Percentiles rank a stretch among this genome's conserved stretches.
Conservation (phyloP, 2,329 filamentous ascomycete genomes). For the Fusarium devonianum region DNA sequence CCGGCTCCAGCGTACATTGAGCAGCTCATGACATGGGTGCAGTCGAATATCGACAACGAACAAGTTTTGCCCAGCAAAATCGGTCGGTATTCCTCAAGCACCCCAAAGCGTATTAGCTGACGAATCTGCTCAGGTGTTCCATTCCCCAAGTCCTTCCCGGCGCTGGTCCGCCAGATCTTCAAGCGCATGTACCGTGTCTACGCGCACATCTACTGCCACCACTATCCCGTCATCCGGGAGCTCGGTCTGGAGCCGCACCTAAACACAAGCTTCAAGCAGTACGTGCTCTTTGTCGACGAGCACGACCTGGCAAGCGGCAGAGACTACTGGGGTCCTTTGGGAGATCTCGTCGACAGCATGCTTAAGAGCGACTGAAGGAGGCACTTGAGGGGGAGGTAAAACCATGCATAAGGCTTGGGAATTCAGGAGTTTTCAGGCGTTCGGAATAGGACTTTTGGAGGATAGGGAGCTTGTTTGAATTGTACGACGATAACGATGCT, state of each 20-base stretch:
- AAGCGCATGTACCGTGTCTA: conserved; percentile 99
- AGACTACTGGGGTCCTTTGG: conserved; percentile 96
- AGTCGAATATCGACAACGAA: conserved; percentile 94
- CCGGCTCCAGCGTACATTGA: conserved; percentile 96
- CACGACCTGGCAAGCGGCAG: conserved; percentile 90
- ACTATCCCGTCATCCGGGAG: conserved; percentile 96
- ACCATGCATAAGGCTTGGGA: conserved; percentile 10
- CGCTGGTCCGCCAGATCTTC: conserved; percentile 93
- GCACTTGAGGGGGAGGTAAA: conserved; percentile 16
- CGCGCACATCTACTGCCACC: conserved; percentile 99
- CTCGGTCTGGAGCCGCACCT: conserved; percentile 95
- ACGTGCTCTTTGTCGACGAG: conserved; percentile 98
- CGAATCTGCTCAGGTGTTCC: conserved; percentile 70
- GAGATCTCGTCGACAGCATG: conserved; percentile 98
- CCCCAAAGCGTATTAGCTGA: conserved; percentile 9
- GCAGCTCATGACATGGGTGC: conserved; percentile 96
- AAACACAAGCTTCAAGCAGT: conserved; percentile 99
- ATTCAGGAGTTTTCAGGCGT: conserved; percentile 34
- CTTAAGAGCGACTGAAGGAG: conserved; percentile 79
- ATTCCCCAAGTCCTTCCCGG: conserved; percentile 91
- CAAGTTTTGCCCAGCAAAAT: conserved; percentile 93
- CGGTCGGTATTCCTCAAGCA: conserved; percentile 60
- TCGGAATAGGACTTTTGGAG: conserved; percentile 15
- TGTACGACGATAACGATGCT: conserved; percentile 34
- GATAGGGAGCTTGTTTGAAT: conserved; percentile 23